A percentile compares a stretch with the other conserved stretches of the same genome.
These are phyloP conservation scores for Echium plantagineum DNA, from an alignment of 257 asterid genomes.

Conservation along the genomic window DNA sequence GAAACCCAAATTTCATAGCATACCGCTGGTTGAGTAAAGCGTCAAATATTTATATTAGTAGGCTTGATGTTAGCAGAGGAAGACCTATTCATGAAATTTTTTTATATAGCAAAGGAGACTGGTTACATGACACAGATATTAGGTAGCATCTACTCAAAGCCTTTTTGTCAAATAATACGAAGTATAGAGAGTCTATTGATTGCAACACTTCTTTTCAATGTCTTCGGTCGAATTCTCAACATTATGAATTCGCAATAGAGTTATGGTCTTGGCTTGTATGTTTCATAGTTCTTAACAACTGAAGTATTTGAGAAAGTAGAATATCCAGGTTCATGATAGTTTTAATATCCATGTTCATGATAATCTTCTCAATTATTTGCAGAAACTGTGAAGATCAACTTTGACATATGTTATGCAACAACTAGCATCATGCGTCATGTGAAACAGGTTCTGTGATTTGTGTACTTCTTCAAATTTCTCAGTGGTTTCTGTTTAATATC, in stretches of 20 bases:
- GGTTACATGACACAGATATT: not conserved
- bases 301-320: no score
- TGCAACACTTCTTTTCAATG: no score
- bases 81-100: not conserved
- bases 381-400: constrained; percentile 69
- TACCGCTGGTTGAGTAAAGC: not conserved
- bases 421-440: constrained; percentile 74
- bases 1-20: constrained; percentile 6
- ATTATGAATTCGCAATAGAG: not conserved
- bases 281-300: not conserved
- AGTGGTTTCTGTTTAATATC: constrained; percentile 11
- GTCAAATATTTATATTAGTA: not conserved
- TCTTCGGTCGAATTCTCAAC: not conserved
- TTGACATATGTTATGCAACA: constrained; percentile 80
- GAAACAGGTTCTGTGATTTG: constrained; percentile 48
- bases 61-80: not conserved
- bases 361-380: constrained; percentile 21
- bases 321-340: not conserved
- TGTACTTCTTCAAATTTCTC: constrained; percentile 1
- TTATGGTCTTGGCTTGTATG: not conserved
- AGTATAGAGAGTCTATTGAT: not conserved
- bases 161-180: not conserved
- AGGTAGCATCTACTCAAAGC: not conserved
- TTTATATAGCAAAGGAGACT: not conserved
- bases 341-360: not conserved